phyloP scores from a whole-genome alignment of 306 rosid genomes.

The Cajanus cajan region DNA sequence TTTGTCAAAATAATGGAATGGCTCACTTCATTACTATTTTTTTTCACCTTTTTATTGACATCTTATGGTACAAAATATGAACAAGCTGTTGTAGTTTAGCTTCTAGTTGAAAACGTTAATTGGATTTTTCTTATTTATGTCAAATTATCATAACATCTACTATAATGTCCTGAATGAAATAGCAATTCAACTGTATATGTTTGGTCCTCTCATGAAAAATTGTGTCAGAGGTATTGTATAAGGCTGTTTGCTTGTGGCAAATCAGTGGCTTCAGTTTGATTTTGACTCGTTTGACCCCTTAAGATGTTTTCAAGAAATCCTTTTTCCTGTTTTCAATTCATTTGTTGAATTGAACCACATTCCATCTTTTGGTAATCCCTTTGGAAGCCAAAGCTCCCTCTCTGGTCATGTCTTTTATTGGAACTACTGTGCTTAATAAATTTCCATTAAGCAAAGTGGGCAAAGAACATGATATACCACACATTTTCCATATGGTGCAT shows the following conservation, averaged over 20 bases:
- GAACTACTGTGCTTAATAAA: neutral
- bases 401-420: neutral
- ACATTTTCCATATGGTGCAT: neutral
- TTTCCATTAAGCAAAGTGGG: neutral
- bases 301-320: neutral
- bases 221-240: slow-evolving; percentile 1
- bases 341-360: neutral
- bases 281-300: neutral
- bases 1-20: neutral
- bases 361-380: neutral
- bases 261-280: slow-evolving; percentile 1
- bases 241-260: slow-evolving; percentile 2
- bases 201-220: neutral
- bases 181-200: neutral
- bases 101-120: neutral
- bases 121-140: slow-evolving; percentile 15
- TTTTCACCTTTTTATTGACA: neutral
- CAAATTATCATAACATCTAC: slow-evolving; percentile 2
- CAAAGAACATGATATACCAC: neutral
- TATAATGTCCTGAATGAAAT: neutral
- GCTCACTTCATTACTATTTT: slow-evolving; percentile 5
- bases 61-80: neutral
- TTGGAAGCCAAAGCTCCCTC: neutral
- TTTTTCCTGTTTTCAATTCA: neutral
- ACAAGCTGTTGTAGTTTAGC: slow-evolving; percentile 4